Conservation (phyloP, 306 rosid species). For the Cicer chorassanicum region DNA sequence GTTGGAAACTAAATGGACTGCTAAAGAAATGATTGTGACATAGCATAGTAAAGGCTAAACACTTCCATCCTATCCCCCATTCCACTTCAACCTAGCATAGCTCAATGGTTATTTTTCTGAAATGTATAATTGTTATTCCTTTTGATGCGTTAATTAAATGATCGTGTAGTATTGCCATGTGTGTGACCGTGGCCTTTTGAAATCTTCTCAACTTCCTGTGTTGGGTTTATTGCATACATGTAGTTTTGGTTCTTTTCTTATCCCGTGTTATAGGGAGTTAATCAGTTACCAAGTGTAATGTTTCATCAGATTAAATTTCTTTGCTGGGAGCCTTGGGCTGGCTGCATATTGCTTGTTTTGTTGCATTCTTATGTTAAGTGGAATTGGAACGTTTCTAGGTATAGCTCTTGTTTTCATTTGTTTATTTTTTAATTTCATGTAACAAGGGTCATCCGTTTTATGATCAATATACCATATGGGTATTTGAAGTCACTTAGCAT, state of each 20-base stretch:
- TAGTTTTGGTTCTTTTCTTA: slow-evolving; percentile 22
- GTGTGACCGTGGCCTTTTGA: neutral
- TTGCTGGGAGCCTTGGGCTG: neutral
- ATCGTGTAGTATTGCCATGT: slow-evolving; percentile 1
- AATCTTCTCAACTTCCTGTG: slow-evolving; percentile 7
- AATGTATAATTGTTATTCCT: neutral
- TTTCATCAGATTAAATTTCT: neutral
- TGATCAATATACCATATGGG: neutral
- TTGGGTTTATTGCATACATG: neutral
- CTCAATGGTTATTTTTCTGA: neutral
- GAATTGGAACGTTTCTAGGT: slow-evolving; percentile 4
- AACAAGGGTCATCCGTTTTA: neutral
- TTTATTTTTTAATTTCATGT: neutral
- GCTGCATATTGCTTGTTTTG: slow-evolving; percentile 15
- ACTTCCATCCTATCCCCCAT: neutral
- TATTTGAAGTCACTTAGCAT: neutral
- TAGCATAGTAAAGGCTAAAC: neutral
- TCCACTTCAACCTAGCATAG: neutral
- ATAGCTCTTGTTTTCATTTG: slow-evolving; percentile 13
- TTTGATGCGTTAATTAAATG: slow-evolving; percentile 8
- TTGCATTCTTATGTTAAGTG: neutral
- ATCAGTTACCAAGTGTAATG: neutral
- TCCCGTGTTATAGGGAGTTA: neutral
- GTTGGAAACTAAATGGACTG: slow-evolving; percentile 8
- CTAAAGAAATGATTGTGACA: neutral